Evolutionary conservation across 331 rosid genomes (phyloP).

Genomic region (Rosa hybrid): DNA sequence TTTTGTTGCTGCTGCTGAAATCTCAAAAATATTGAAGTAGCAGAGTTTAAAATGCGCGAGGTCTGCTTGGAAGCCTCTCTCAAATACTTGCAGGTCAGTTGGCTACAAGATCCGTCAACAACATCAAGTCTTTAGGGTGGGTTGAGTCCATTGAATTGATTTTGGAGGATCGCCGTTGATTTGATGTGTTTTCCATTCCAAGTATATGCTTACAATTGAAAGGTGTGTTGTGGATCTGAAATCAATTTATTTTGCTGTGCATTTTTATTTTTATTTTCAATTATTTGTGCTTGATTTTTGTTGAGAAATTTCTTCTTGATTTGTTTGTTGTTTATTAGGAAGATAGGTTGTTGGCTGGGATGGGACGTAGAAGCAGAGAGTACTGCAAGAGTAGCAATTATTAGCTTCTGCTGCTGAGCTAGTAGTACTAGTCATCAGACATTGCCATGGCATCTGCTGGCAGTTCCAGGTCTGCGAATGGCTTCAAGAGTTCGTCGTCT

Average conservation of each 20-base stretch:
- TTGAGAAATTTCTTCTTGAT: neutral
- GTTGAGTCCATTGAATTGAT: neutral
- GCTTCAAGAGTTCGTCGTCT: conserved; percentile 80
- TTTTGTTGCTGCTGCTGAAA: neutral
- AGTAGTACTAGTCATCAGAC: conserved; percentile 5
- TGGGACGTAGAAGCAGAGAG: conserved; percentile 29
- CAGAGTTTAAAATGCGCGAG: conserved; percentile 26
- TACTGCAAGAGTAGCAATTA: neutral
- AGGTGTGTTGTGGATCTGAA: conserved; percentile 19
- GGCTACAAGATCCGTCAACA: conserved; percentile 5
- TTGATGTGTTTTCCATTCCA: neutral
- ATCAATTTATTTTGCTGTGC: neutral
- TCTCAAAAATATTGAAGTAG: conserved; percentile 5
- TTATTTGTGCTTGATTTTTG: neutral
- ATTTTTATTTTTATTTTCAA: too few species aligned
- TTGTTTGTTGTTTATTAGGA: conserved; percentile 25
- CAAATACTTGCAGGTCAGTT: conserved; percentile 39
- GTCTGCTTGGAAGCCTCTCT: conserved; percentile 22
- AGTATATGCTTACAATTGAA: neutral
- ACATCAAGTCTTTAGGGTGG: neutral
- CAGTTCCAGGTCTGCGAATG: conserved; percentile 84
- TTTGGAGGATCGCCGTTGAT: neutral
- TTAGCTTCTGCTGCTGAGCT: neutral
- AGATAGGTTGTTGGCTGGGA: conserved; percentile 38
- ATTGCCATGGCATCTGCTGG: conserved; percentile 82